phyloP scores from a whole-genome alignment of 805 yeast species.

The Wickerhamomyces pijperi region DNA sequence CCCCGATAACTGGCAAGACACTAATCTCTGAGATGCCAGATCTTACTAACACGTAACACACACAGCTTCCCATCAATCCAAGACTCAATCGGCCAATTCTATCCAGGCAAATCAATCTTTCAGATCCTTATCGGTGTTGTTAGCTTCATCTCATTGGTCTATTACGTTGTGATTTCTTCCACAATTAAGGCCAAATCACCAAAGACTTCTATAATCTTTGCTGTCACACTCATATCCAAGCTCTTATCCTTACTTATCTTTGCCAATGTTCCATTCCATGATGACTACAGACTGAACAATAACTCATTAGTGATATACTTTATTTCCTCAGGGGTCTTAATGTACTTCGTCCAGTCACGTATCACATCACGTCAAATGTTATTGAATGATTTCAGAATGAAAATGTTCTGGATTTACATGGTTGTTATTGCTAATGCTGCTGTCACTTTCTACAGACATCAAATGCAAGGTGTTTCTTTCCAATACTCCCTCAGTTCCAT shows the following conservation, averaged over 20 bases:
- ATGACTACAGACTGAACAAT: slow-evolving; percentile 3
- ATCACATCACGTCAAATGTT: not conserved
- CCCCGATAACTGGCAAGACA: no score
- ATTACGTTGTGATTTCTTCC: not conserved
- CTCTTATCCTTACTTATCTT: slow-evolving; percentile 4
- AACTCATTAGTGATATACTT: slow-evolving; percentile 7
- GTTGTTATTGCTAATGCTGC: slow-evolving; percentile 1
- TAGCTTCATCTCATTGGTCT: slow-evolving; percentile 5
- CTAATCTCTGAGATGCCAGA: no score
- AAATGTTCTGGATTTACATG: not conserved
- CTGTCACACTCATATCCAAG: not conserved
- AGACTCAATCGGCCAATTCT: slow-evolving; percentile 6
- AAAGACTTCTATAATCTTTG: not conserved
- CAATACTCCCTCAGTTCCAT: slow-evolving; percentile 10
- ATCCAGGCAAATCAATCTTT: slow-evolving; percentile 10
- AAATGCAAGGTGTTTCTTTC: slow-evolving; percentile 6
- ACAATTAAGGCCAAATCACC: not conserved
- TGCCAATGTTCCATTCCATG: slow-evolving; percentile 6
- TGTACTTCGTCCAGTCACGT: slow-evolving; percentile 2
- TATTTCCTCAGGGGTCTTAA: slow-evolving; percentile 4
- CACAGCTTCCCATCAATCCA: slow-evolving; percentile 9
- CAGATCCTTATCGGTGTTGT: slow-evolving; percentile 7
- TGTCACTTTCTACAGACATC: slow-evolving; percentile 9
- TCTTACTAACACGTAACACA: no score
- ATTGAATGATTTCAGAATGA: slow-evolving; percentile 1